A percentile compares a stretch with the other conserved stretches of the same genome.
These are phyloP conservation scores for Linderniella brevidens DNA, from an alignment of 257 asterid species.

Conservation along the genomic window DNA sequence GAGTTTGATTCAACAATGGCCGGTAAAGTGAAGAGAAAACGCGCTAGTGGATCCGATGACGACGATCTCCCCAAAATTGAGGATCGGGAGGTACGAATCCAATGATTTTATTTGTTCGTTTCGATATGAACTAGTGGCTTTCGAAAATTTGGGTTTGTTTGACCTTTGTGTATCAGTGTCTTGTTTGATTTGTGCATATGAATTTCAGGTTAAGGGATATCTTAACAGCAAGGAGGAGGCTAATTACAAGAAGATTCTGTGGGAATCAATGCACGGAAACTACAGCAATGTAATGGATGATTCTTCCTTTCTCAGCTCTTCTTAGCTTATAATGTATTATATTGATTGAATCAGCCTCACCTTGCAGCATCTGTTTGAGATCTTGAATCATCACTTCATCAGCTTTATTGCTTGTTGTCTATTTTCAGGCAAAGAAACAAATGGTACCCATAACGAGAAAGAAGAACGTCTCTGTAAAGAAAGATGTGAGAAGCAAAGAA, in stretches of 20 bases:
- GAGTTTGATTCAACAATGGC: too few species aligned
- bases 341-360: conserved; percentile 1
- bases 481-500: conserved; percentile 23
- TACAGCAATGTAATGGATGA: conserved; percentile 18
- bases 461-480: conserved; percentile 14
- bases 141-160: too few species aligned
- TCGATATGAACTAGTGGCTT: too few species aligned
- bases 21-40: too few species aligned
- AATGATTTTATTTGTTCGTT: too few species aligned
- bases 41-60: too few species aligned
- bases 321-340: not conserved
- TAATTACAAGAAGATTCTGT: conserved; percentile 27
- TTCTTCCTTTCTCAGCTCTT: conserved; percentile 11
- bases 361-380: conserved; percentile 8
- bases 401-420: conserved; percentile 5
- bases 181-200: too few species aligned
- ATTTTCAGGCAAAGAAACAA: conserved; percentile 31
- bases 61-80: too few species aligned
- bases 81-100: too few species aligned
- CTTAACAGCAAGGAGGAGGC: conserved; percentile 36
- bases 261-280: conserved; percentile 40
- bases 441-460: conserved; percentile 17
- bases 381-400: not conserved
- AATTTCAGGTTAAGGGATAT: conserved; percentile 34
- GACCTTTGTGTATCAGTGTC: too few species aligned